These are phyloP conservation scores for Plasmodium sp. DNA, from an alignment of 169 alveolate species.

Conservation along the genomic window DNA sequence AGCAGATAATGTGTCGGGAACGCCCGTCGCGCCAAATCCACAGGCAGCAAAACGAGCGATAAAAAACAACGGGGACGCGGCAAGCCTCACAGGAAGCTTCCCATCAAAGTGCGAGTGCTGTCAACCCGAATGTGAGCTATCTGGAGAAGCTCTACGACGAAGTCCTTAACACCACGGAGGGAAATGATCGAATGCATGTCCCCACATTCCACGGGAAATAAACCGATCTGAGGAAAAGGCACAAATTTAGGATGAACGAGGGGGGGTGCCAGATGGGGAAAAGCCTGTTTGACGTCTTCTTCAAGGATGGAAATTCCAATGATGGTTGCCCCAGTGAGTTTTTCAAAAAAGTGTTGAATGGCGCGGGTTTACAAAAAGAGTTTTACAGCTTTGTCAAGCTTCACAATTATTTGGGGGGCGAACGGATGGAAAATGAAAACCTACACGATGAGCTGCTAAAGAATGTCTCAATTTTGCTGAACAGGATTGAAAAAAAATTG, in stretches of 20 bases:
- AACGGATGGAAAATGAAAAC: no score
- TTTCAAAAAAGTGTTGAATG: constrained; percentile 16
- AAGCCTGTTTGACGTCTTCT: neutral
- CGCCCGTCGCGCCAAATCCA: no score
- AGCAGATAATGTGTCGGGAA: neutral
- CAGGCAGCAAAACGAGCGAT: no score
- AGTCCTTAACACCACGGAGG: neutral
- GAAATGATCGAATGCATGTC: neutral
- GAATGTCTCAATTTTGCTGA: no score
- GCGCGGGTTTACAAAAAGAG: neutral
- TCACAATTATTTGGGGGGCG: no score
- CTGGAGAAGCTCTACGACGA: neutral
- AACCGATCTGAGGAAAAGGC: neutral
- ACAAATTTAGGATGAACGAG: neutral
- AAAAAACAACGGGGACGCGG: neutral
- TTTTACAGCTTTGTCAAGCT: neutral
- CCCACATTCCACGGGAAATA: constrained; percentile 6
- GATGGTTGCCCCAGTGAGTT: neutral
- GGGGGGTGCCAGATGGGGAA: neutral
- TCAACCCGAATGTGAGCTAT: neutral
- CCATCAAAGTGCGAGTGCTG: neutral
- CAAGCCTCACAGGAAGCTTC: neutral
- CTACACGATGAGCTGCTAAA: no score
- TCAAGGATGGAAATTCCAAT: neutral
- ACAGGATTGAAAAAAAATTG: no score